A percentile compares a stretch with the other conserved stretches of the same genome.
These are phyloP conservation scores for Alternaria infectoria DNA, from an alignment of 2,329 filamentous ascomycete genomes.

Conservation along the genomic window DNA sequence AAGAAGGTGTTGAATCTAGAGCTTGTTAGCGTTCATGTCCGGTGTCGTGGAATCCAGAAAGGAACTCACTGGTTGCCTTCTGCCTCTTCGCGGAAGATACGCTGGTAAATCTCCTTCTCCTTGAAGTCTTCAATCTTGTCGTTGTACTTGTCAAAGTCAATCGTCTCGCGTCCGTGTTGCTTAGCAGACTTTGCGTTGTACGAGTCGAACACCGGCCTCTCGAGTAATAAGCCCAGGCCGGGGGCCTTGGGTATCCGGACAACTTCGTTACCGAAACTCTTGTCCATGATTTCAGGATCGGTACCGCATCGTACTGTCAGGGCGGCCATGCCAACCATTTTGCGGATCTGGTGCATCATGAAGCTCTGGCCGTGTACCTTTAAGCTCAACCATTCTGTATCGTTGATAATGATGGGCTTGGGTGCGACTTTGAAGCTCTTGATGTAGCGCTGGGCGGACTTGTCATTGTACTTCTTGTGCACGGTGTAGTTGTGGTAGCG, in stretches of 20 bases:
- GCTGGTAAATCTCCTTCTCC: constrained; percentile 86
- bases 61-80: constrained; percentile 78
- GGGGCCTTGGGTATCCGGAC: constrained; percentile 95
- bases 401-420: constrained; percentile 74
- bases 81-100: constrained; percentile 90
- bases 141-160: constrained; percentile 81
- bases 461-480: constrained; percentile 79
- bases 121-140: constrained; percentile 87
- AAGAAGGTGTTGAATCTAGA: constrained; percentile 56
- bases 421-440: constrained; percentile 83
- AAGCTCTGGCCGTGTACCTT: constrained; percentile 98
- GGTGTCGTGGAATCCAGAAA: neutral
- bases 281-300: constrained; percentile 70
- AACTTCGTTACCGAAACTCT: constrained; percentile 73
- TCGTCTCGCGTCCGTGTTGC: constrained; percentile 68
- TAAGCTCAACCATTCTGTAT: constrained; percentile 93
- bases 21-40: constrained; percentile 14
- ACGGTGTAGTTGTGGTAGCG: constrained; percentile 99
- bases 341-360: constrained; percentile 99
- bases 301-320: constrained; percentile 84
- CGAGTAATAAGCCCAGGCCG: constrained; percentile 83
- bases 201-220: constrained; percentile 86
- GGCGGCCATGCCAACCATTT: constrained; percentile 95
- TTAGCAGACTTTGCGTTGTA: constrained; percentile 79
- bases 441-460: constrained; percentile 88